phyloP scores from a whole-genome alignment of 495 filamentous ascomycete species.

The Trichodelitschia bisporula region DNA sequence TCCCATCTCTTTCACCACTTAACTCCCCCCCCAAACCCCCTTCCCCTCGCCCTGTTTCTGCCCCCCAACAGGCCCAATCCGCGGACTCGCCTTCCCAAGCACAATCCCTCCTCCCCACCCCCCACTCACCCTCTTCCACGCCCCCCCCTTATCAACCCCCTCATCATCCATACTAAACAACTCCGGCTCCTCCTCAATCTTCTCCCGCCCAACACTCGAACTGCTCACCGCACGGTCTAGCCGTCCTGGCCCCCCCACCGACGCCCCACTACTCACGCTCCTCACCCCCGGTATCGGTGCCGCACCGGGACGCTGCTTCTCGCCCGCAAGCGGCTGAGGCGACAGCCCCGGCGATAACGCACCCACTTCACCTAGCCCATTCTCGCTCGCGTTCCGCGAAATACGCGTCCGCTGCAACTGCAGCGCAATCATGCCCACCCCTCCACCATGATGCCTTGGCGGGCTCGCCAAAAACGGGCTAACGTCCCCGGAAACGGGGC shows the following conservation, averaged over 20 bases:
- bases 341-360: not conserved
- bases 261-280: not conserved
- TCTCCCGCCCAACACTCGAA: slow-evolving; percentile 11
- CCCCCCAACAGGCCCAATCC: too few species aligned
- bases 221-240: slow-evolving; percentile 14
- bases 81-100: too few species aligned
- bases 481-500: slow-evolving; percentile 25
- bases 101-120: too few species aligned
- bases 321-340: not conserved
- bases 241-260: slow-evolving; percentile 4
- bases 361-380: too few species aligned
- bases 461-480: slow-evolving; percentile 41
- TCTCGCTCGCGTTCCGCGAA: not conserved
- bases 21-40: too few species aligned
- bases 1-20: too few species aligned
- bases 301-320: slow-evolving; percentile 1
- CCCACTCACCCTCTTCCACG: too few species aligned
- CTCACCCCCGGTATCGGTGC: not conserved
- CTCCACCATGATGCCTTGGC: slow-evolving; percentile 19
- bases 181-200: slow-evolving; percentile 17
- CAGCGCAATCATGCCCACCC: slow-evolving; percentile 1
- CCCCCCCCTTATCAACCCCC: slow-evolving; percentile 3
- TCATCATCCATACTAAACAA: slow-evolving; percentile 19
- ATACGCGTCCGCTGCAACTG: slow-evolving; percentile 1
- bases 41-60: too few species aligned